Base-by-base conservation (phyloP, 768 basidiomycete species). In the Xerocomellus intermedius region DNA sequence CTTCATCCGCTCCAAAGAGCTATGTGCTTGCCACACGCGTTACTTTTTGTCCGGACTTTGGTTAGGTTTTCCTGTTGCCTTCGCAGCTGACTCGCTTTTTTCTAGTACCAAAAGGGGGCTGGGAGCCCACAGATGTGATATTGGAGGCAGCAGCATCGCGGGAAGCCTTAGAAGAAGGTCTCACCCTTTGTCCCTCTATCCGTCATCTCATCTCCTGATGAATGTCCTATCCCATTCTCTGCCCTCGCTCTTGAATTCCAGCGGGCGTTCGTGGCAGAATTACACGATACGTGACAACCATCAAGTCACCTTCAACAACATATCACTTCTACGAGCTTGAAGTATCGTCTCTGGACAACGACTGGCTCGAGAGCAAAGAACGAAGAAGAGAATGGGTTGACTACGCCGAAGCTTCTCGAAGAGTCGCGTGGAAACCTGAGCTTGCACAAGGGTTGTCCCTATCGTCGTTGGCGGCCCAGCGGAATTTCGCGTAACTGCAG, bases 91-190 rank as follows among this genome's bases (percentile, higher is more conserved):
- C 58, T 26, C 52, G 26, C 9, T 24, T 48, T 45, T 57, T 52
- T 56, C 51, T 68, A 93, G 91, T 94, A 66, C 91, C 91, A n/a
- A 94, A 94, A 79, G 91, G 91, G 72, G 91, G 91, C 69, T 94
- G 86, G 86, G 91, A 94, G 74, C 76, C 83, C 62, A 79, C 86
- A 54, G 91, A 94, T 81, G 84, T 80, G 64, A 79, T 78, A 73
- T 77, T 93, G 66, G 90, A 92, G 79, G 86, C 84, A 76, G 91
- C 91, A 70, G 91, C 91, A 76, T 87, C 84, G 67, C 83, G 91
- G 73, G 91, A 94, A 84, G 91, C 91, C 76, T 79, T 88, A 73
- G 91, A 94, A 89, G 91, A 94, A 93, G 91, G 91, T 94, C 89
- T 84, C 84, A 85, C 83, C 84, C 77, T 83, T 86, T 84, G 78